phyloP scores from a whole-genome alignment of 2,329 filamentous ascomycete species.

The Botryotinia convoluta region DNA sequence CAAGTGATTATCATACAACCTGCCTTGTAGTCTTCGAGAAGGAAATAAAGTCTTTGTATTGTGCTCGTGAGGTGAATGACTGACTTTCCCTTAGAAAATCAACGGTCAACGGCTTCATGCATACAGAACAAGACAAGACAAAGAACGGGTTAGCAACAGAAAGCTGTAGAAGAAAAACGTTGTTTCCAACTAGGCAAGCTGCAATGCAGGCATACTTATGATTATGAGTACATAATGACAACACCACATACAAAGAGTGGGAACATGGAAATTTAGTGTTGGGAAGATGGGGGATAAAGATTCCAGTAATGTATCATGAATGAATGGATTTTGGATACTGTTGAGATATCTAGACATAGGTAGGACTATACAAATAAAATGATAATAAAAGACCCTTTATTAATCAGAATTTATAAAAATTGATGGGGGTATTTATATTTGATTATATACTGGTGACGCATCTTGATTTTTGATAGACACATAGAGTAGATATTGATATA shows the following conservation, averaged over 20 bases:
- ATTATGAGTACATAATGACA: neutral
- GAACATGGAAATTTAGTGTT: neutral
- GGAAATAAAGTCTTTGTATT: neutral
- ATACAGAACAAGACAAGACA: neutral
- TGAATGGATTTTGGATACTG: neutral
- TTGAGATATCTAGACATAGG: neutral
- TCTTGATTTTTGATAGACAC: neutral
- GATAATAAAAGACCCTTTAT: neutral
- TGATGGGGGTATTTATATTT: neutral
- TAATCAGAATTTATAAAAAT: neutral
- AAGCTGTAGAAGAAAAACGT: neutral
- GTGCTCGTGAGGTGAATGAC: neutral
- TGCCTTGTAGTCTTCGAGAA: neutral
- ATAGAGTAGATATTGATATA: neutral
- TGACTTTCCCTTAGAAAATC: neutral
- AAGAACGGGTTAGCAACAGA: neutral
- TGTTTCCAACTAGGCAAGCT: neutral
- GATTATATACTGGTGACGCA: neutral
- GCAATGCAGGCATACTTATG: neutral
- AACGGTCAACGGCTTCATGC: neutral
- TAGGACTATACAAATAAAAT: too few relatives aligned
- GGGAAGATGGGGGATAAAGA: neutral
- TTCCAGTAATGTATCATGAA: fast-evolving
- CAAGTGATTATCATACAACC: too few relatives aligned
- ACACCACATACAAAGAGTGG: neutral